Evolutionary conservation across 805 yeast genomes (phyloP).

Genomic region (Yamadazyma takamatsuzukensis): DNA sequence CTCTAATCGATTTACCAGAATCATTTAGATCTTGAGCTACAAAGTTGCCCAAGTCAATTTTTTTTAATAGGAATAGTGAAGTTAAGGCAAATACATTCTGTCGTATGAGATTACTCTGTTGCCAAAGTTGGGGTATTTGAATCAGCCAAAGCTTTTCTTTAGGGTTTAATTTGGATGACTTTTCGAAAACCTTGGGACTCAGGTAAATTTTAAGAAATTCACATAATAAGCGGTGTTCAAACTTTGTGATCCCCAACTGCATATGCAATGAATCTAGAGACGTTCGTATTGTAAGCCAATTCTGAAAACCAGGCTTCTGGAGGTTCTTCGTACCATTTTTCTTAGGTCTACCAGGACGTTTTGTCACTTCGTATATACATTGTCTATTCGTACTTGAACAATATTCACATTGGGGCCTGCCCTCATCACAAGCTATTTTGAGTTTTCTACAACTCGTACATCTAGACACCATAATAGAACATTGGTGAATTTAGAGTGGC

Average conservation of each 20-base stretch:
- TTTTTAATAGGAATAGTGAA: too few species aligned
- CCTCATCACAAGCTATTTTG: slow-evolving; percentile 20
- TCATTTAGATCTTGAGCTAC: too few species aligned
- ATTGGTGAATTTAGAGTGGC: too few species aligned
- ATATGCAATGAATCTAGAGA: not conserved
- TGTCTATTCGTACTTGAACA: slow-evolving; percentile 17
- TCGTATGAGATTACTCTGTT: not conserved
- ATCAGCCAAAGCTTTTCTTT: not conserved
- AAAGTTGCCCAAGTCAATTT: too few species aligned
- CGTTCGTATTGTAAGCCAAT: not conserved
- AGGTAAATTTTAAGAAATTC: not conserved
- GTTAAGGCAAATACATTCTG: not conserved
- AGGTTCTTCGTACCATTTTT: too few species aligned
- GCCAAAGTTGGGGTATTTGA: not conserved
- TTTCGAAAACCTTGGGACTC: not conserved
- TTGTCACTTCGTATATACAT: slow-evolving; percentile 17
- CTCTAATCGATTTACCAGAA: too few species aligned
- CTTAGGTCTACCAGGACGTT: too few species aligned
- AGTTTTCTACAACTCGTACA: slow-evolving; percentile 9
- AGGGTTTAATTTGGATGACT: not conserved
- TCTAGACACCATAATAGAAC: not conserved
- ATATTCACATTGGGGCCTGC: slow-evolving; percentile 22
- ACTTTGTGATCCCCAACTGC: not conserved
- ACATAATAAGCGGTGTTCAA: not conserved
- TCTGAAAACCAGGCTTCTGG: too few species aligned